phyloP scores from a whole-genome alignment of 345 rosid genomes.

The Citrus medica region DNA sequence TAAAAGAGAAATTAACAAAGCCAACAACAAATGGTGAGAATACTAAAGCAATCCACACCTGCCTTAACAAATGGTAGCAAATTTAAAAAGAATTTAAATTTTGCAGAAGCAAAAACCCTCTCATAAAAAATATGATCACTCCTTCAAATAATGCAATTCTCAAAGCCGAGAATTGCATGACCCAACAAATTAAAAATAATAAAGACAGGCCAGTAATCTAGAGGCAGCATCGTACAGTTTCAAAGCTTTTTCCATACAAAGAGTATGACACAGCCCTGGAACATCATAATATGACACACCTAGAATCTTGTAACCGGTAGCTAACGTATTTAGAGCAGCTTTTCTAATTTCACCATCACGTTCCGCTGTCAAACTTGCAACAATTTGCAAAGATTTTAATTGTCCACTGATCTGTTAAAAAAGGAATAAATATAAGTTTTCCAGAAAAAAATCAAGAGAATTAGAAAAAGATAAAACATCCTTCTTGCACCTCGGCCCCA shows the following conservation, averaged over 20 bases:
- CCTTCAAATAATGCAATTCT: background rate
- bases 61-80: background rate
- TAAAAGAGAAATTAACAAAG: background rate
- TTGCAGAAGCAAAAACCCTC: background rate
- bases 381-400: slow-evolving; percentile 81
- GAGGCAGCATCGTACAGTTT: background rate
- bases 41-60: background rate
- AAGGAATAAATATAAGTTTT: slow-evolving; percentile 15
- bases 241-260: too few species aligned
- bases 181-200: background rate
- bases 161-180: background rate
- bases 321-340: slow-evolving; percentile 91
- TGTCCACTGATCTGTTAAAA: slow-evolving; percentile 79
- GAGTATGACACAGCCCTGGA: background rate
- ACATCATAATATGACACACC: slow-evolving; percentile 50
- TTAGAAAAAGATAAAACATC: slow-evolving; percentile 6
- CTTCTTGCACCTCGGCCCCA: slow-evolving; percentile 69
- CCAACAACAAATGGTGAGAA: slow-evolving; percentile 1
- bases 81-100: background rate
- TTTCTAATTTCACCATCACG: slow-evolving; percentile 98
- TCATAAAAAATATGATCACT: background rate
- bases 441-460: slow-evolving; percentile 4
- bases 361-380: slow-evolving; percentile 98
- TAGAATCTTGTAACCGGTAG: slow-evolving; percentile 91
- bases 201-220: background rate